Percentiles rank a stretch among this genome's conserved stretches.
These are phyloP conservation scores for Oemleria cerasiformis DNA, from an alignment of 306 rosid genomes.

Conservation along the genomic window DNA sequence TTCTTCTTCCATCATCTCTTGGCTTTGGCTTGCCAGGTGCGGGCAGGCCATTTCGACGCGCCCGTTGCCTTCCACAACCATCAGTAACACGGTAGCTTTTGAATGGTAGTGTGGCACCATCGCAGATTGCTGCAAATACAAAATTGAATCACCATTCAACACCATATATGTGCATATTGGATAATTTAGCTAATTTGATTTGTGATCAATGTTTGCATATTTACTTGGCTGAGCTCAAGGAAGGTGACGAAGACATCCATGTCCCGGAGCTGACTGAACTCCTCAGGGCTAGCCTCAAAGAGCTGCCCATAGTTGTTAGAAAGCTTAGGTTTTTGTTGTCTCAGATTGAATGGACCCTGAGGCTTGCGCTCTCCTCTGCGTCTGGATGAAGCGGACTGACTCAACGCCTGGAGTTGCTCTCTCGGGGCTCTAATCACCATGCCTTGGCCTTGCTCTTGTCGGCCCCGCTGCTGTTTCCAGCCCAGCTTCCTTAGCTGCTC, in stretches of 20 bases:
- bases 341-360: conserved; percentile 28
- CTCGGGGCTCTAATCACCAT: conserved; percentile 29
- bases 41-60: conserved; percentile 47
- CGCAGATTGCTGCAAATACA: conserved; percentile 35
- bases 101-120: conserved; percentile 48
- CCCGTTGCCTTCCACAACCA: conserved; percentile 41
- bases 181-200: neutral
- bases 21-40: conserved; percentile 25
- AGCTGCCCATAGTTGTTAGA: conserved; percentile 33
- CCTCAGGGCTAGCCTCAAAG: conserved; percentile 41
- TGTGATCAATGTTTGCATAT: neutral
- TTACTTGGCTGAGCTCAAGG: conserved; percentile 37
- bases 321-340: conserved; percentile 16
- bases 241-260: conserved; percentile 26
- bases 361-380: conserved; percentile 7
- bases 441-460: conserved; percentile 22
- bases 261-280: conserved; percentile 34
- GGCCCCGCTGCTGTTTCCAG: conserved; percentile 12
- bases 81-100: conserved; percentile 25
- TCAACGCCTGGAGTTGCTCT: conserved; percentile 39
- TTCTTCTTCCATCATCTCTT: neutral
- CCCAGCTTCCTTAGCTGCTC: conserved; percentile 27
- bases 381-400: conserved; percentile 29
- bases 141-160: neutral
- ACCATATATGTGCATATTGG: too few relatives aligned